These are phyloP conservation scores for Kwoniella shivajii DNA, from an alignment of 1,284 basidiomycete genomes.

Conservation along the genomic window DNA sequence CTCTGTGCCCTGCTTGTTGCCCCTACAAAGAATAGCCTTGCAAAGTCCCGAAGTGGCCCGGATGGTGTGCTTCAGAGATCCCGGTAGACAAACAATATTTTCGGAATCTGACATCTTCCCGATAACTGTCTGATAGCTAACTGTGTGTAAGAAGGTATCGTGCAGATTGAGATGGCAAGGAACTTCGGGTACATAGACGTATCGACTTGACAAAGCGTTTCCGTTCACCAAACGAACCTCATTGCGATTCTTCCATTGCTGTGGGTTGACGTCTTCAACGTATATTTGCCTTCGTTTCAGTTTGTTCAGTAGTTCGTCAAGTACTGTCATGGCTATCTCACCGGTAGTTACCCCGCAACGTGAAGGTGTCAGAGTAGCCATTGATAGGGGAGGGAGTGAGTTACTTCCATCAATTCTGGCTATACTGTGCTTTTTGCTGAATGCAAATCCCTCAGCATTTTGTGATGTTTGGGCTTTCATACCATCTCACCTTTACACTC, in stretches of 20 bases:
- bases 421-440: neutral
- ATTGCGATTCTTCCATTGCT: too few species aligned
- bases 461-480: conserved; percentile 34
- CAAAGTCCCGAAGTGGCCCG: conserved; percentile 1
- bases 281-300: too few species aligned
- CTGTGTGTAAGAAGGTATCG: neutral
- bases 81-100: neutral
- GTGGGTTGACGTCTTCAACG: too few species aligned
- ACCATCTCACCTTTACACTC: conserved; percentile 16
- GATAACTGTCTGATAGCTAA: too few species aligned
- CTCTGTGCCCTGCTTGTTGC: too few species aligned
- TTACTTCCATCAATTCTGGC: neutral
- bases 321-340: conserved; percentile 4
- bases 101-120: neutral
- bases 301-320: too few species aligned
- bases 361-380: conserved; percentile 27
- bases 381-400: conserved; percentile 34
- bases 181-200: neutral
- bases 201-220: too few species aligned
- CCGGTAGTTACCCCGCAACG: neutral
- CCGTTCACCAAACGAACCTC: too few species aligned
- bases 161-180: too few species aligned
- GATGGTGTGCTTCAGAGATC: neutral
- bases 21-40: too few species aligned
- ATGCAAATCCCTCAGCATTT: conserved; percentile 13